Evolutionary conservation across 768 basidiomycete genomes (phyloP), one percentile per base, ranked within the genome.

Genomic region (Botryobasidium botryosum): DNA sequence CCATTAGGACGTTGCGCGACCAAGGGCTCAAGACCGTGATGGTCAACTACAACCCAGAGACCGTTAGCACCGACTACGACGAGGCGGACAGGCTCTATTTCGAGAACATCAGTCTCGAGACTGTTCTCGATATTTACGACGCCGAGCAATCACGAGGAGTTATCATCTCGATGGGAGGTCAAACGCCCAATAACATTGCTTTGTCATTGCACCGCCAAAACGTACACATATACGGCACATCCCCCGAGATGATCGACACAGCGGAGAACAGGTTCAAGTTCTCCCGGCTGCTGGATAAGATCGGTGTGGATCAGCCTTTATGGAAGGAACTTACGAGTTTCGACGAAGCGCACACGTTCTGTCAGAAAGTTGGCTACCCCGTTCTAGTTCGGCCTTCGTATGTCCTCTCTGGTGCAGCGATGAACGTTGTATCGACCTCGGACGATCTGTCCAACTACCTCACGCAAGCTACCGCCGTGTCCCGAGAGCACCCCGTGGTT

Each of bases 1-100:
- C 91, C 26, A 97, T 97, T 58, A 69, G 92, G 53, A 97, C 94
- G 0, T 69, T 99, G 24, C 86, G 91, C 51, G 84, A 92, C n/a
- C 79, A 84, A 56, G 90, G 91, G 15, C 65, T 88, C 40, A 86
- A 85, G 50, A 97, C 92, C 3, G 76, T 97, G 61, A 99, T 97
- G 92, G 83, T 97, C 66, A 97, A 99, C 66, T 97, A 97, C 64
- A 97, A 99, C 62, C 94, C 92, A 12, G 92, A 97, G 66, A 99
- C 94, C 1, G 94, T 99, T 61, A 88, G 84, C 56, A 96, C 94
- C 26, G 92, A 97, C 62, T 97, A 96, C 63, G 94, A 97, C 64
- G 92, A 97, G 57, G 92, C 92, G 23, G 92, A 99, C 59, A 75
- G 91, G 24, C 71, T 99, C 23, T 99, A 97, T 69, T 99, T 99